A percentile compares a stretch with the other conserved stretches of the same genome.
Evolutionary conservation across 345 rosid genomes (phyloP).

Genomic region (Corchorus olitorius): DNA sequence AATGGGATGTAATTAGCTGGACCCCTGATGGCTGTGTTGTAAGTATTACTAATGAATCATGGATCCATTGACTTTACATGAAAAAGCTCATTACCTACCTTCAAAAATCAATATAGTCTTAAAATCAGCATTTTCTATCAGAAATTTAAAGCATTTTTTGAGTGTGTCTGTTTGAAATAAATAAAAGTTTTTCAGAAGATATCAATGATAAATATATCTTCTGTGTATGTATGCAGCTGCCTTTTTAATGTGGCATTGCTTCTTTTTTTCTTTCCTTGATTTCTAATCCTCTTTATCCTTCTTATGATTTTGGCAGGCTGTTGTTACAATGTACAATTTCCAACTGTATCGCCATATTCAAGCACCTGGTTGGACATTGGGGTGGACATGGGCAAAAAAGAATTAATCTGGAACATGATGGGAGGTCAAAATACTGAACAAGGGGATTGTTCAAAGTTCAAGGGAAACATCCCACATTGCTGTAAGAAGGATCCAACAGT

Average conservation of each 20-base stretch:
- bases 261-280: not conserved
- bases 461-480: conserved; percentile 78
- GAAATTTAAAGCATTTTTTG: not conserved
- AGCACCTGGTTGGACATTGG: conserved; percentile 86
- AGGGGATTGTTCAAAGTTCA: conserved; percentile 92
- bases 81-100: not conserved
- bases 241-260: too few species aligned
- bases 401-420: conserved; percentile 84
- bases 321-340: conserved; percentile 79
- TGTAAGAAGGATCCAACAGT: conserved; percentile 81
- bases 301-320: conserved; percentile 56
- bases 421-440: conserved; percentile 85
- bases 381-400: conserved; percentile 95
- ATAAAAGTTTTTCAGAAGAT: too few species aligned
- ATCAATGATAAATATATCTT: too few species aligned
- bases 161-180: not conserved
- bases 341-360: conserved; percentile 85
- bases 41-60: conserved; percentile 36
- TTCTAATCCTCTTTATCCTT: not conserved
- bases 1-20: conserved; percentile 95
- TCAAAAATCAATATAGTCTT: not conserved
- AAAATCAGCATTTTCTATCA: not conserved
- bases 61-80: not conserved
- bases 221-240: too few species aligned
- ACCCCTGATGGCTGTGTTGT: conserved; percentile 93